Evolutionary conservation across 192 early-diverging fungal genomes (phyloP).

Genomic region (Tieghemiomyces parasiticus): DNA sequence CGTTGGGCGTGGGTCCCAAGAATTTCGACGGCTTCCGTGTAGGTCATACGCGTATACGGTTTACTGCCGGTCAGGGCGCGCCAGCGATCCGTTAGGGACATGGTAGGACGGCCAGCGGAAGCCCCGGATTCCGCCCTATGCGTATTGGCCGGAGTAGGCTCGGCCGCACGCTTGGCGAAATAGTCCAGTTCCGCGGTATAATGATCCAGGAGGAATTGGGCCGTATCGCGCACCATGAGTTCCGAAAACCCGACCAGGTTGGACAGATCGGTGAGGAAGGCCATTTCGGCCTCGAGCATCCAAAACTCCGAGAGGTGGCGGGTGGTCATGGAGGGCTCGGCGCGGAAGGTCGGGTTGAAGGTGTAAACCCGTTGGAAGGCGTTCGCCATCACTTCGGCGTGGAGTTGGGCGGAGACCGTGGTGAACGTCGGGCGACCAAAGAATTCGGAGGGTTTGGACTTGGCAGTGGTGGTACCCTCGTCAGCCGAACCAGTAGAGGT

Average conservation of each 20-base stretch:
- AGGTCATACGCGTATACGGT: constrained; percentile 57
- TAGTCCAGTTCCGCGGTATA: constrained; percentile 25
- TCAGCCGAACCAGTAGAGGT: too few relatives aligned
- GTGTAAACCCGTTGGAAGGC: constrained; percentile 66
- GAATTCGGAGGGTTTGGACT: constrained; percentile 30
- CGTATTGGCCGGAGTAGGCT: too few relatives aligned
- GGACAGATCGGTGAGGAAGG: constrained; percentile 45
- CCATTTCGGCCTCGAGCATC: constrained; percentile 85
- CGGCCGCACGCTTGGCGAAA: not conserved
- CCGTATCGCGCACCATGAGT: constrained; percentile 38
- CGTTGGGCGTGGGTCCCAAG: constrained; percentile 32
- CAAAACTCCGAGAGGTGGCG: constrained; percentile 86
- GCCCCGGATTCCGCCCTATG: too few relatives aligned
- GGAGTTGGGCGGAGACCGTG: constrained; percentile 78
- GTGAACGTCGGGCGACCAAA: constrained; percentile 59
- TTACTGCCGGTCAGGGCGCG: too few relatives aligned
- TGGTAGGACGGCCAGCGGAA: too few relatives aligned
- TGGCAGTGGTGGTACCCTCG: constrained; percentile 11
- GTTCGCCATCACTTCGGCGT: constrained; percentile 58
- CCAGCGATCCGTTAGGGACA: not conserved
- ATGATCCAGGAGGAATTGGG: constrained; percentile 34
- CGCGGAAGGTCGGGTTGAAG: constrained; percentile 68
- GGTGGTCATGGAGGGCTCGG: constrained; percentile 63
- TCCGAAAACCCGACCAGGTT: constrained; percentile 57
- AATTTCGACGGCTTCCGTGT: constrained; percentile 62